Evolutionary conservation across 1,284 basidiomycete genomes (phyloP), one percentile per base, ranked within the genome.

Genomic region (Cerrena zonata): DNA sequence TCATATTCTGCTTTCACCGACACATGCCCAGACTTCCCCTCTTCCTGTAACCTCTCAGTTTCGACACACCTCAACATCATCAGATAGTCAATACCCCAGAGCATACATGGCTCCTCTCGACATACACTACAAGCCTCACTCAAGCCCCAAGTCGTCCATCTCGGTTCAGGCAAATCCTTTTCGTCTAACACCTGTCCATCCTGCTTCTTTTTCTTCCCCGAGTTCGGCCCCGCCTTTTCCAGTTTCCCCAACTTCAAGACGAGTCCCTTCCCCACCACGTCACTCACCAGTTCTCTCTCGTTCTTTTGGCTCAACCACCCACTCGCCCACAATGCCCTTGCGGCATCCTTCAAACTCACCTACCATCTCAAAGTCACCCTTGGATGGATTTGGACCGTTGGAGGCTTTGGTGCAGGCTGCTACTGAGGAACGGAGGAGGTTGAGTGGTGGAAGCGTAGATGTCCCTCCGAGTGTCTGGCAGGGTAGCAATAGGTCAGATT

Each of bases 361-460:
- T 18, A 52, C 56, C 2, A 44, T 48, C 43, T 30, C 55, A 51
- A 45, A 45, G 43, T 10, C 1, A 48, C 54, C 27, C 5, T 53
- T 66, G 23, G 64, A 69, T n/a, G 75, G 73, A 12, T 50, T 50
- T 45, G 49, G 49, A 4, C 27, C 49, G 34, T 62, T 81, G 51
- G 78, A 81, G 45, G 76, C 76, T 0, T 70, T 81, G 48, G 78
- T 80, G 12, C 76, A 79, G 61, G 79, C 72, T 26, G 79, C 79
- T 1, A 74, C 74, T 0, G 73, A 77, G 55, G 79, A 80, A 54
- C 70, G 73, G 44, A 69, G 75, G 47, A 64, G 76, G 45, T 65
- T 79, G 36, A 66, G 66, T 48, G 65, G 65, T 47, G n/a, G n/a
- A n/a, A n/a, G n/a, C n/a, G n/a, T n/a, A n/a, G 62, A 67, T 49